These are phyloP conservation scores for Cyberlindnera bimundalis DNA, from an alignment of 805 yeast species.

Conservation along the genomic window DNA sequence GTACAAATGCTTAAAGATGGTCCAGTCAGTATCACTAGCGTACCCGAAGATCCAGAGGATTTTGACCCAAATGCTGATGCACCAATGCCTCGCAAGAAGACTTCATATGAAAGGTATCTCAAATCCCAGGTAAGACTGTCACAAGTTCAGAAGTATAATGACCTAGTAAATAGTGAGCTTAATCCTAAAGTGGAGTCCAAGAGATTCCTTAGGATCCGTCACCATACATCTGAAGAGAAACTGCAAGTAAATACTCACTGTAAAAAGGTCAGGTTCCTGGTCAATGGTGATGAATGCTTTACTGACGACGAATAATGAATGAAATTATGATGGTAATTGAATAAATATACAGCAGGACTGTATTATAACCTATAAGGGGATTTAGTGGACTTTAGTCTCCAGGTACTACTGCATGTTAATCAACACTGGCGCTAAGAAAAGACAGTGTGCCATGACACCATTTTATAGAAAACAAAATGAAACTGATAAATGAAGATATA, in stretches of 20 bases:
- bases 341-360: no score
- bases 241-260: background rate
- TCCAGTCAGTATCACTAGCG: constrained; percentile 3
- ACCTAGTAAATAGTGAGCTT: background rate
- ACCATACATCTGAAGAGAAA: background rate
- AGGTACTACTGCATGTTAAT: no score
- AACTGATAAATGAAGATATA: no score
- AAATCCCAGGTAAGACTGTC: constrained; percentile 20
- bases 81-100: constrained; percentile 22
- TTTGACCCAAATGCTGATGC: constrained; percentile 10
- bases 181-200: background rate
- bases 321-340: no score
- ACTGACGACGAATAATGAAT: background rate
- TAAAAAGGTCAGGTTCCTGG: background rate
- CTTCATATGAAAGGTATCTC: constrained; percentile 14
- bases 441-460: no score
- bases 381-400: no score
- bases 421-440: no score
- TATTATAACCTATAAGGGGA: no score
- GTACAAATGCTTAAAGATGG: constrained; percentile 56
- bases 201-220: background rate
- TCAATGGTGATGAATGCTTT: background rate
- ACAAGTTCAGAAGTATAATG: constrained; percentile 16
- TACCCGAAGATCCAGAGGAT: background rate
- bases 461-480: no score